A percentile compares a stretch with the other conserved stretches of the same genome.
Conservation (phyloP, 2,329 filamentous ascomycete genomes). For the Fusarium floridanum region DNA sequence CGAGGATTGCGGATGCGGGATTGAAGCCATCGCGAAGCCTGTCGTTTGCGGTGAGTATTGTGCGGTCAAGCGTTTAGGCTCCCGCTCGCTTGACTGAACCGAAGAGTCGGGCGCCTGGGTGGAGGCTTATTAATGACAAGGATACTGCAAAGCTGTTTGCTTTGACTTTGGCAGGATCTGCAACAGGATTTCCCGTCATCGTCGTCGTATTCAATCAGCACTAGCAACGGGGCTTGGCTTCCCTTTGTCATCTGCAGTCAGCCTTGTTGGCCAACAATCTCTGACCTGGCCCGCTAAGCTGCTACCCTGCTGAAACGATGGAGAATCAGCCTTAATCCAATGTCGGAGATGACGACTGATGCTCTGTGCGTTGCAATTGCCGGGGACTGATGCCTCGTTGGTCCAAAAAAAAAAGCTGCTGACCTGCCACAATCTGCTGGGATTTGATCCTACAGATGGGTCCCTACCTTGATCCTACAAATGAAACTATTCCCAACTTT, state of each 20-base stretch:
- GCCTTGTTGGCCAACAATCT: background rate
- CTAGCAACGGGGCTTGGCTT: background rate
- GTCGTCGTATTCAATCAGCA: background rate
- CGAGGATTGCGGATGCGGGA: constrained; percentile 23
- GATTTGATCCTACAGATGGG: background rate
- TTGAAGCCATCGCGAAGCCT: constrained; percentile 26
- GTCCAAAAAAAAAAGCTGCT: background rate
- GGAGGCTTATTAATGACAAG: constrained; percentile 5
- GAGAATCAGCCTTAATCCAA: background rate
- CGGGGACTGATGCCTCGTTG: background rate
- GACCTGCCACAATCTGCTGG: background rate
- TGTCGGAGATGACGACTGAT: background rate
- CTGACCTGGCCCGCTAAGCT: background rate
- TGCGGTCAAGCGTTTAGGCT: background rate
- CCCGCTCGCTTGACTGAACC: background rate
- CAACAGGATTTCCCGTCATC: background rate
- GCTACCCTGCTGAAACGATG: background rate
- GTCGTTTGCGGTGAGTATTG: background rate
- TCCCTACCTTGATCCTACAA: background rate
- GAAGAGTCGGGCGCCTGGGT: background rate
- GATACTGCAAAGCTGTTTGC: background rate
- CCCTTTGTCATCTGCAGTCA: background rate
- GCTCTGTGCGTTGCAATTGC: background rate
- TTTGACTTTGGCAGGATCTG: background rate
- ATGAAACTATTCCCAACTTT: constrained; percentile 4